Base-by-base conservation (phyloP, 139 green algal genomes). In the Pseudopediastrum boryanum region DNA sequence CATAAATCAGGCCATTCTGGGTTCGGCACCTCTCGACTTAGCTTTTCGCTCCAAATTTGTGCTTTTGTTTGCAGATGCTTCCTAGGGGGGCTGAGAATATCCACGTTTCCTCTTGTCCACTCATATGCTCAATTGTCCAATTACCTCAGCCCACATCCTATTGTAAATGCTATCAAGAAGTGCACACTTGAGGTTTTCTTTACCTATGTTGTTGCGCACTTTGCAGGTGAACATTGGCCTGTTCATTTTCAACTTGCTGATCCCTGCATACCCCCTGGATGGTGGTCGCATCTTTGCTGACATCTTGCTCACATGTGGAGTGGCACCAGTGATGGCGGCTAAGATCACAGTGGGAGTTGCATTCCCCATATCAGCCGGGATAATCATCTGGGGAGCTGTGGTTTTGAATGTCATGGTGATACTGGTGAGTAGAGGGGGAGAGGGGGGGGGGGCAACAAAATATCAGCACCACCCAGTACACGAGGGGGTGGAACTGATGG, bases 231-330 rank as follows among this genome's bases (percentile, higher is more conserved):
- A 96, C 84, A 78, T 96, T 56, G 68, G 27, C 0, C 80, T 96
- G 38, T 87, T 92, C 12, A 67, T 59, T 21, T 96, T 96, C 89
- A 96, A 96, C 81, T 78, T 96, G 6, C 71, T 91, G 19, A 75
- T 95, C n/a, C 92, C 92, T 3, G 91, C 88, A 3, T 95, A 94
- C 79, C 92, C 92, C 0, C 84, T 96, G 61, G 71, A 78, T 38
- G 71, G 71, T 39, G 71, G 71, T 4, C 71, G 71, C 4, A 78
- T 78, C 7, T 10, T 78, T 2, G 86, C 85, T 0, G 82, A 89
- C 70, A n/a, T 51, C 0, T 61, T 95, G 63, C 77, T 94, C 71
- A 62, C 84, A 41, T 80, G 46, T 5, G 83, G 89, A 16, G 50
- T 90, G 13, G 33, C 68, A 44, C n/a, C 56, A 23, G 29, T 51